phyloP scores from a whole-genome alignment of 2,329 filamentous ascomycete genomes.

The Botrytis elliptica region DNA sequence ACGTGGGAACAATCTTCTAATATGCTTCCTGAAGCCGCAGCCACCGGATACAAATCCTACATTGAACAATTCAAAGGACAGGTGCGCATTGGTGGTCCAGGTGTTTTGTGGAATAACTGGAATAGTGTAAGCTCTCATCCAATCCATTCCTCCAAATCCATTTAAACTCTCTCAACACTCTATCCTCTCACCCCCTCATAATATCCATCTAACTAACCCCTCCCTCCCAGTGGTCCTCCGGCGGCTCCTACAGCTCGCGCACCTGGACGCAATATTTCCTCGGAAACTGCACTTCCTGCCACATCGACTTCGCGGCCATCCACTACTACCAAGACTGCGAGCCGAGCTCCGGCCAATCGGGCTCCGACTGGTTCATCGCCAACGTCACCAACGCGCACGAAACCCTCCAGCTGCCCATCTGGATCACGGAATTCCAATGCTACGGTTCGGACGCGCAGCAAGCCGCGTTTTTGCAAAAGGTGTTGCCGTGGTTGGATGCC shows the following conservation, averaged over 20 bases:
- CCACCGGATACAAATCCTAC: constrained; percentile 41
- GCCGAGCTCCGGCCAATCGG: constrained; percentile 32
- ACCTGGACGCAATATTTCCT: constrained; percentile 46
- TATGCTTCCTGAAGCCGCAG: constrained; percentile 41
- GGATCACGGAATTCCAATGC: constrained; percentile 46
- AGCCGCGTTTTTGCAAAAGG: constrained; percentile 42
- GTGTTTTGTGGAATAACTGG: constrained; percentile 41
- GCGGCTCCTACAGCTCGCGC: constrained; percentile 41
- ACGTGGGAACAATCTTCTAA: constrained; percentile 51
- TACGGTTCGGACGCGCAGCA: constrained; percentile 39
- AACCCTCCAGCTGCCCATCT: constrained; percentile 42
- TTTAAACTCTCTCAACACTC: background rate
- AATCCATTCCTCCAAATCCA: background rate
- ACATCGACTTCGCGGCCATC: constrained; percentile 46
- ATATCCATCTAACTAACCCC: constrained; percentile 32
- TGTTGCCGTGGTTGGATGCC: constrained; percentile 46
- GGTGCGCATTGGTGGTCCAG: constrained; percentile 45
- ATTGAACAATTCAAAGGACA: constrained; percentile 45
- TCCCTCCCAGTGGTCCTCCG: constrained; percentile 29
- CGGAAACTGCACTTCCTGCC: constrained; percentile 42
- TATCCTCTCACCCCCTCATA: too few species aligned
- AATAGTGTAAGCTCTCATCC: constrained; percentile 7
- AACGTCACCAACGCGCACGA: constrained; percentile 43
- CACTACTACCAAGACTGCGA: constrained; percentile 46
- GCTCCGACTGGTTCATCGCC: constrained; percentile 43